Evolutionary conservation across 1,284 basidiomycete genomes (phyloP).

Genomic region (Leccinum solheimii): DNA sequence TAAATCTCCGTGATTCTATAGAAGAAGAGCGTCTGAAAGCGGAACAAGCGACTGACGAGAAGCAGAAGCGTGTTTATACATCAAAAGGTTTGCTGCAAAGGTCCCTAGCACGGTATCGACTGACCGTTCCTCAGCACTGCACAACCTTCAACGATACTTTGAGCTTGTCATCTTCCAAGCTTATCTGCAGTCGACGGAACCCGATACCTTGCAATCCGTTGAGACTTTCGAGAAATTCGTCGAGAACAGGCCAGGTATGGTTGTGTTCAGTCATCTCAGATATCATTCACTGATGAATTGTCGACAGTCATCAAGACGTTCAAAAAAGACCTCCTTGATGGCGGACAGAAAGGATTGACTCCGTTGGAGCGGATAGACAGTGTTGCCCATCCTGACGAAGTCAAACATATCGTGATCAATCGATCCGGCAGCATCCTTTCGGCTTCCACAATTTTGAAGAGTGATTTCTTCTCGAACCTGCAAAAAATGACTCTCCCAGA

Average conservation of each 20-base stretch:
- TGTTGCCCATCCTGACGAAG: constrained; percentile 87
- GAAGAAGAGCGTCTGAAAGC: constrained; percentile 78
- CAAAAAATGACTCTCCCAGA: constrained; percentile 96
- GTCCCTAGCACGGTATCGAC: not conserved
- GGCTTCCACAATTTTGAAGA: constrained; percentile 94
- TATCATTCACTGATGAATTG: not conserved
- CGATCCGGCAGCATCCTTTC: constrained; percentile 88
- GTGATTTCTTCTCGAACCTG: constrained; percentile 92
- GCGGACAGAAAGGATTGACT: constrained; percentile 78
- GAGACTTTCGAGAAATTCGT: constrained; percentile 83
- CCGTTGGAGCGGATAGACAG: constrained; percentile 83
- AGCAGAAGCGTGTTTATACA: constrained; percentile 62
- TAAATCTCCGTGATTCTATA: constrained; percentile 88
- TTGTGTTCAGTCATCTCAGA: not conserved
- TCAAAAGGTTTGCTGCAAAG: constrained; percentile 60
- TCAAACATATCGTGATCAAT: constrained; percentile 80
- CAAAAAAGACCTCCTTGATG: constrained; percentile 87
- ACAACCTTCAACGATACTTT: constrained; percentile 86
- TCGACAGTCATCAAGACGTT: constrained; percentile 88
- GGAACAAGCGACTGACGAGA: constrained; percentile 75
- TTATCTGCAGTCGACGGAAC: constrained; percentile 84
- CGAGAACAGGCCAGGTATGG: constrained; percentile 73
- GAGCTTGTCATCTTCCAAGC: constrained; percentile 93
- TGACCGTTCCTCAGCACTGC: constrained; percentile 54
- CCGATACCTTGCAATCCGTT: constrained; percentile 77